A percentile compares a stretch with the other conserved stretches of the same genome.
Conservation (phyloP, 1,284 basidiomycete species). For the Cryptococcus jaspeensis region DNA sequence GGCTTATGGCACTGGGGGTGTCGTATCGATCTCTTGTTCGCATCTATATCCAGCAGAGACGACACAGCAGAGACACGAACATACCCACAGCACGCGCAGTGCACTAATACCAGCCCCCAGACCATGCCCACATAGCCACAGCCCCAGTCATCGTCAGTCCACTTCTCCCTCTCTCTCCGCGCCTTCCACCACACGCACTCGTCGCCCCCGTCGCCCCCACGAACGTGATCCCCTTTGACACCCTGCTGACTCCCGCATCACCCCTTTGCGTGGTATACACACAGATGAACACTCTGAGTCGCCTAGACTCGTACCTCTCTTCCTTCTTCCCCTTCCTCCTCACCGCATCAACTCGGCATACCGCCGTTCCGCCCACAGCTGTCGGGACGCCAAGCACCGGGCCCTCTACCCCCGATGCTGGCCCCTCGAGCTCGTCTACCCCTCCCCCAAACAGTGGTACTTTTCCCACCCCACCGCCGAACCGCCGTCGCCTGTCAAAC, state of each 20-base stretch:
- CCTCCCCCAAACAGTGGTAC: conserved; percentile 3
- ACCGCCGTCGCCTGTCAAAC: background rate
- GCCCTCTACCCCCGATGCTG: background rate
- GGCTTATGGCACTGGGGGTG: too few relatives aligned
- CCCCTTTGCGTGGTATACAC: background rate
- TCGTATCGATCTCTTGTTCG: too few relatives aligned
- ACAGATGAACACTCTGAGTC: conserved; percentile 38
- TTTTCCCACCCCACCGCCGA: conserved; percentile 3
- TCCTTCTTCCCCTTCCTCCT: conserved; percentile 10
- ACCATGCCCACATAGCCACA: background rate
- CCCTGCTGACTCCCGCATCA: background rate
- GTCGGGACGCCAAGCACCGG: too few relatives aligned
- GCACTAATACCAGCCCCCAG: background rate
- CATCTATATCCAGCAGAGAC: too few relatives aligned
- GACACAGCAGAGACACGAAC: too few relatives aligned
- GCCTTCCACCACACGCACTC: background rate
- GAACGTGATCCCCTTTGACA: too few relatives aligned
- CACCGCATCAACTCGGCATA: background rate
- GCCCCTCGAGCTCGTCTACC: background rate
- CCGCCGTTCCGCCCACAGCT: background rate
- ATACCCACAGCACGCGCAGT: background rate
- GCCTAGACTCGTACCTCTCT: conserved; percentile 35
- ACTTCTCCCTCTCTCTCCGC: background rate
- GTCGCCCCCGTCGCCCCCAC: too few relatives aligned
- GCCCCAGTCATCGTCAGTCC: background rate